phyloP scores from a whole-genome alignment of 805 yeast genomes.

The Saturnispora diversa region DNA sequence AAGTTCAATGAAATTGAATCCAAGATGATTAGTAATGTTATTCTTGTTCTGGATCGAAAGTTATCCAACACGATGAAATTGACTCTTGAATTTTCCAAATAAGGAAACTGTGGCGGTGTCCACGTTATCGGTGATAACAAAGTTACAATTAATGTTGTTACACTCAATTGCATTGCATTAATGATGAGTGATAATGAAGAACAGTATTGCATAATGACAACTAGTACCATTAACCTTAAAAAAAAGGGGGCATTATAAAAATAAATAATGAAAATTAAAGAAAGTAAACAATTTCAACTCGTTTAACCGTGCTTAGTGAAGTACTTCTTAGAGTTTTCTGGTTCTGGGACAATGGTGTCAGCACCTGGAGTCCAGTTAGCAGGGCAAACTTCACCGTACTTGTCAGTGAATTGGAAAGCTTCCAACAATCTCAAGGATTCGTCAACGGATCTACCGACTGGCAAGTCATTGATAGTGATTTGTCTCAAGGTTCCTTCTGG shows the following conservation, averaged over 20 bases:
- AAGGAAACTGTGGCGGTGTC: not conserved
- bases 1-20: slow-evolving; percentile 1
- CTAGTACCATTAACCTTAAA: not conserved
- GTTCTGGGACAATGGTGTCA: slow-evolving; percentile 83
- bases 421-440: slow-evolving; percentile 96
- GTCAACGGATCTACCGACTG: slow-evolving; percentile 98
- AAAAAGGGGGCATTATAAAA: not conserved
- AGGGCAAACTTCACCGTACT: slow-evolving; percentile 99
- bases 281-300: not conserved
- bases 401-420: slow-evolving; percentile 99
- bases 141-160: too few relatives aligned
- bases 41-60: slow-evolving; percentile 17
- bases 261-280: not conserved
- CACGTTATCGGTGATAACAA: too few relatives aligned
- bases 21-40: not conserved
- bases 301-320: slow-evolving; percentile 41
- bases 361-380: slow-evolving; percentile 98
- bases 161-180: too few relatives aligned
- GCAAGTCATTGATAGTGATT: slow-evolving; percentile 95
- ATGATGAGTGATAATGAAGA: too few relatives aligned
- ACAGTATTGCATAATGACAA: not conserved
- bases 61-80: slow-evolving; percentile 10
- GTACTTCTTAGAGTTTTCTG: slow-evolving; percentile 71
- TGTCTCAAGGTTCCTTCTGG: slow-evolving; percentile 94
- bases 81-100: slow-evolving; percentile 5